A percentile compares a stretch with the other conserved stretches of the same genome.
Conservation (phyloP, 2,329 filamentous ascomycete species). For the Dactylellina sp. region DNA sequence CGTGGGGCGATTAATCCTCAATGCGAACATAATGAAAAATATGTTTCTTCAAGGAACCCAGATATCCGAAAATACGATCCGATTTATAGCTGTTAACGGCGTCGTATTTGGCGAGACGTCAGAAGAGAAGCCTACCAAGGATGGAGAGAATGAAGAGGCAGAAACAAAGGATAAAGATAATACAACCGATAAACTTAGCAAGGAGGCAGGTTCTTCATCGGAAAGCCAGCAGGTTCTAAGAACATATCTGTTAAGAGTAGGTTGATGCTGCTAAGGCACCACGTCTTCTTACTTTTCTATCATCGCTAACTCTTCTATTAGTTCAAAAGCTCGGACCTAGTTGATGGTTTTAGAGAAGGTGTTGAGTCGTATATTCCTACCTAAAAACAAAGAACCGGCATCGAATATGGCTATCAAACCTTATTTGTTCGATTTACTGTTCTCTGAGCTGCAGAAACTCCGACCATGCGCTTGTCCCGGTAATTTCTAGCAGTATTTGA, state of each 20-base stretch:
- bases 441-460: no score
- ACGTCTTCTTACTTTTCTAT: background rate
- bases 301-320: slow-evolving; percentile 17
- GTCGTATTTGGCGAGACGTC: slow-evolving; percentile 23
- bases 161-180: slow-evolving; percentile 11
- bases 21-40: slow-evolving; percentile 39
- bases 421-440: background rate
- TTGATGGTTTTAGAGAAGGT: slow-evolving; percentile 27
- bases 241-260: slow-evolving; percentile 44
- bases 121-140: slow-evolving; percentile 8
- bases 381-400: background rate
- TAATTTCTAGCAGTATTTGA: no score
- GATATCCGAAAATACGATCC: slow-evolving; percentile 36
- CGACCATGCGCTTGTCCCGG: no score
- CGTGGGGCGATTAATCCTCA: slow-evolving; percentile 48
- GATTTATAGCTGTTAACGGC: slow-evolving; percentile 41
- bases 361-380: slow-evolving; percentile 5
- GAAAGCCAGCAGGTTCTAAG: slow-evolving; percentile 19
- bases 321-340: slow-evolving; percentile 39
- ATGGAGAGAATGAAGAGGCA: background rate
- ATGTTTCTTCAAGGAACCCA: slow-evolving; percentile 35
- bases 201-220: background rate
- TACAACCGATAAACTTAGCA: background rate
- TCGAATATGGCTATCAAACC: no score
- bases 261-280: background rate